Base-by-base conservation (phyloP, 768 basidiomycete genomes). In the Tubosaeta brunneosetosa region DNA sequence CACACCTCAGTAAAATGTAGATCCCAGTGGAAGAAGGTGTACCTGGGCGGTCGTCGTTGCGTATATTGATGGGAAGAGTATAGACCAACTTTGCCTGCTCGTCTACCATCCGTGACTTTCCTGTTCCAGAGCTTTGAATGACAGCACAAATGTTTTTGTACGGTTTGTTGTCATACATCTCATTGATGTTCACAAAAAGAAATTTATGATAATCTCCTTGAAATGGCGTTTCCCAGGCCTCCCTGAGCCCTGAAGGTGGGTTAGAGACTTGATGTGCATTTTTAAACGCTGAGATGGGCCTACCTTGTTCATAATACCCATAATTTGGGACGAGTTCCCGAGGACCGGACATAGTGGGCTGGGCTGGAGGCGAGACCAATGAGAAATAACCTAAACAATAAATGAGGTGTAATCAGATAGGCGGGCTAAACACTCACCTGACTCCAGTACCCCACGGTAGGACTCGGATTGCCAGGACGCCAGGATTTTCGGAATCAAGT, bases 101-200 rank as follows among this genome's bases (percentile, higher is more conserved):
- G 13, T 51, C 29, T n/a, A 55, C 44, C 49, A 55, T 51, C 14
- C 54, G 43, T 4, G 42, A 55, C 40, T 55, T 55, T 2, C 50
- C 50, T 12, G 44, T 31, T 7, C 50, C 50, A 12, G 50, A 51
- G 36, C 51, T 49, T 25, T 51, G 50, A 7, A 51, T 32, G 9
- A 51, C 10, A 13, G 44, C 16, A 22, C 22, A 33, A 7, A 14
- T 19, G 25, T 36, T 38, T 7, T 7, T 11, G 17, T 32, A 31
- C 5, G 27, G n/a, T 1, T 3, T 1, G 0, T 10, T 6, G 2
- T 17, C 5, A 6, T 49, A 14, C 48, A 49, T 49, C 7, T 9
- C 12, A 6, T 49, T 49, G 48, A 49, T 49, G 14, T 49, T 49
- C 1, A 14, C 10, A 29, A 49, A 26, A 5, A 49, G 38, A 13